phyloP scores from a whole-genome alignment of 2,329 filamentous ascomycete genomes.

The Penicillium sp. region DNA sequence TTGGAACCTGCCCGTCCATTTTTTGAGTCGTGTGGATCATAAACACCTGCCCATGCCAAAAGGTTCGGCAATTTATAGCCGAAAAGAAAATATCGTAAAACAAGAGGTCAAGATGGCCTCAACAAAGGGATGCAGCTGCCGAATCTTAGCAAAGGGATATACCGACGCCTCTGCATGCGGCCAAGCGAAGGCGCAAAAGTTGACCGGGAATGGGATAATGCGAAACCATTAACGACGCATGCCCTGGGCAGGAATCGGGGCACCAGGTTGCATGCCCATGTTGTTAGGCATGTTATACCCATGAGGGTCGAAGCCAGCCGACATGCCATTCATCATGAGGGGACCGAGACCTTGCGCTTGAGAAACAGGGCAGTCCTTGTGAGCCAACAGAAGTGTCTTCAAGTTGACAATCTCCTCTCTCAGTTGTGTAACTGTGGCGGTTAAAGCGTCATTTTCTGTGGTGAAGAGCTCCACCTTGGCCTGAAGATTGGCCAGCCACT shows the following conservation, averaged over 20 bases:
- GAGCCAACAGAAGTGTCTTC: slow-evolving; percentile 87
- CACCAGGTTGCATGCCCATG: slow-evolving; percentile 48
- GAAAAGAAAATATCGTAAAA: slow-evolving; percentile 21
- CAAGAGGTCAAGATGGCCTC: slow-evolving; percentile 1
- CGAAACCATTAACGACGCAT: slow-evolving; percentile 34
- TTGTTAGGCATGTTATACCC: slow-evolving; percentile 47
- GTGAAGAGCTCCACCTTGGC: slow-evolving; percentile 92
- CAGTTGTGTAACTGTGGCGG: slow-evolving; percentile 78
- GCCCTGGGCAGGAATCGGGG: slow-evolving; percentile 40
- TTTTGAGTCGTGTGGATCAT: slow-evolving; percentile 46
- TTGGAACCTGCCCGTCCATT: slow-evolving; percentile 37
- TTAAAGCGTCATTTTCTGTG: slow-evolving; percentile 86
- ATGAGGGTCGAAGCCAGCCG: slow-evolving; percentile 45
- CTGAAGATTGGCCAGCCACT: slow-evolving; percentile 95
- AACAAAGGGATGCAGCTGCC: slow-evolving; percentile 14
- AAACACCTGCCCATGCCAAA: slow-evolving; percentile 46
- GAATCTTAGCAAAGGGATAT: slow-evolving; percentile 21
- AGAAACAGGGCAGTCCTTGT: slow-evolving; percentile 94
- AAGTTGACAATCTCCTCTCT: slow-evolving; percentile 93
- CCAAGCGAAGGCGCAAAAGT: slow-evolving; percentile 16
- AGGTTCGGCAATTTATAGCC: slow-evolving; percentile 30
- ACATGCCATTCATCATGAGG: slow-evolving; percentile 47
- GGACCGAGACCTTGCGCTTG: slow-evolving; percentile 74
- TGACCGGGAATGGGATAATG: slow-evolving; percentile 9
- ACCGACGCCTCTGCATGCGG: slow-evolving; percentile 8